Evolutionary conservation across 495 filamentous ascomycete species (phyloP).

Genomic region (Xanthoparmelia taractica): DNA sequence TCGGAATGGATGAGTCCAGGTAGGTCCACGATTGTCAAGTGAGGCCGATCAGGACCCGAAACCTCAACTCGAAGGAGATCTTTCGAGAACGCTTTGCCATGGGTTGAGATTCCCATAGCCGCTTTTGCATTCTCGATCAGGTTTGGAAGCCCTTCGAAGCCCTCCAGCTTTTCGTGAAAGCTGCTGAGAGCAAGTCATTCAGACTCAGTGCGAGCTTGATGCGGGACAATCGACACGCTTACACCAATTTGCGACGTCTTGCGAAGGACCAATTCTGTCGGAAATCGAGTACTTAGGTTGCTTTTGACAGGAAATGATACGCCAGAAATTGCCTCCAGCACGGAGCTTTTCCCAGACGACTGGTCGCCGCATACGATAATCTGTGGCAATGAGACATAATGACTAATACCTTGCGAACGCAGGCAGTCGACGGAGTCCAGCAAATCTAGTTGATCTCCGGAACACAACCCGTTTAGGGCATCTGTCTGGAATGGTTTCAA

Average conservation of each 20-base stretch:
- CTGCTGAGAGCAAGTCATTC: too few species aligned
- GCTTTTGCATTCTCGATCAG: constrained; percentile 45
- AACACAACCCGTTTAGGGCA: constrained; percentile 22
- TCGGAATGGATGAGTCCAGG: constrained; percentile 44
- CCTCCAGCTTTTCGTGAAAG: too few species aligned
- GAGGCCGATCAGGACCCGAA: constrained; percentile 43
- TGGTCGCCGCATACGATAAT: constrained; percentile 61
- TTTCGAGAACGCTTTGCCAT: constrained; percentile 37
- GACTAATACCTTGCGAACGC: constrained; percentile 50
- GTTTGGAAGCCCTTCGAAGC: constrained; percentile 26
- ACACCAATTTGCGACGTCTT: background rate
- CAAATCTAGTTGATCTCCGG: constrained; percentile 38
- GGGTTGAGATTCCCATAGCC: constrained; percentile 46
- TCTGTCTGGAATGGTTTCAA: constrained; percentile 26
- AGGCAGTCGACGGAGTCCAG: constrained; percentile 45
- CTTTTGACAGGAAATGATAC: constrained; percentile 50
- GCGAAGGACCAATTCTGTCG: constrained; percentile 51
- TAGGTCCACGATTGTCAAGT: constrained; percentile 50
- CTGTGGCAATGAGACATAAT: constrained; percentile 57
- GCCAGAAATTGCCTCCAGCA: constrained; percentile 58
- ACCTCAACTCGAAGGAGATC: constrained; percentile 48
- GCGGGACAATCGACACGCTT: constrained; percentile 8
- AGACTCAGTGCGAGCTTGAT: constrained; percentile 10
- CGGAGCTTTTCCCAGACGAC: constrained; percentile 58
- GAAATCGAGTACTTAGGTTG: constrained; percentile 49